Evolutionary conservation across 805 yeast genomes (phyloP), one percentile per base, ranked within the genome.

Genomic region (Ogataea pignaliae): DNA sequence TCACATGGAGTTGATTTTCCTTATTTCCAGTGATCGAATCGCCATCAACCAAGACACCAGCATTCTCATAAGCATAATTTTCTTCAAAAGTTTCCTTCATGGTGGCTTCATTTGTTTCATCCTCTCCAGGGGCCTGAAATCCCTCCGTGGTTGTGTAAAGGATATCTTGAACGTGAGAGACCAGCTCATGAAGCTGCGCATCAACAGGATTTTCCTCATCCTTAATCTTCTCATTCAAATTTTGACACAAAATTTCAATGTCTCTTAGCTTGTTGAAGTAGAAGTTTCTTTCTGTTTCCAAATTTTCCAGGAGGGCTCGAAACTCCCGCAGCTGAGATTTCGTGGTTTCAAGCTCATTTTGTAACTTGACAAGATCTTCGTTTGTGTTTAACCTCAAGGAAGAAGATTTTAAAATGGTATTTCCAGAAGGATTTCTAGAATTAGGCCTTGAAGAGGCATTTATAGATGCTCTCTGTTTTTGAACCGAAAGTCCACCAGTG

Each of bases 241-340:
- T 76, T 56, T 85, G 88, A 21, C 84, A 76, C 38, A 90, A 66
- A 26, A 88, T 79, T 64, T 93, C 99, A 44, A 93, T 86, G 46
- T 87, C 95, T 50, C 96, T 75, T 42, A 93, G 70, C 65, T 91
- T 93, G 57, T 85, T 82, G 66, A 87, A 91, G 63, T 93, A 93
- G 57, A 91, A 88, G 62, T 87, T 85, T 50, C 98, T 78, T 61
- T 93, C 97, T 1, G 85, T 77, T 56, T 83, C 87, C 40, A 88
- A 68, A 12, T 82, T 78, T 39, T 81, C 85, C 16, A 83, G 75
- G 12, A 83, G 78, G 17, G 76, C 70, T 46, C 72, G 73, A 51
- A 75, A 74, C 50, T 83, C 87, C 13, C 70, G 71, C 15, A 79
- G 53, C 51, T 86, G 88, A 4, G 71, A 67, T n/a, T 64, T 70